A percentile compares a stretch with the other conserved stretches of the same genome.
These are phyloP conservation scores for Boletus patriciae DNA, from an alignment of 768 basidiomycete species.

Conservation along the genomic window DNA sequence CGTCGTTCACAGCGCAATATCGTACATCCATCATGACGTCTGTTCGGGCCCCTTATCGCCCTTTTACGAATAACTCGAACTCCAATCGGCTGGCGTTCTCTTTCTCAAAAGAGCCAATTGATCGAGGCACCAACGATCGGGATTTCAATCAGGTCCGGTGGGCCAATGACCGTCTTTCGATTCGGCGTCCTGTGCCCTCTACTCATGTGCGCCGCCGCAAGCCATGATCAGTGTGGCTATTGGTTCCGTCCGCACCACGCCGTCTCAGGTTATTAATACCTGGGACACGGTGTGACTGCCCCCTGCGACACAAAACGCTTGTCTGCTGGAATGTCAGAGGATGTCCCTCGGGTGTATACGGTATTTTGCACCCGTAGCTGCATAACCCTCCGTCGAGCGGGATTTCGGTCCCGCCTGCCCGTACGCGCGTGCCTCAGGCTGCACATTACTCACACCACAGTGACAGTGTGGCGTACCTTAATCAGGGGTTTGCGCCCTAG, in stretches of 20 bases:
- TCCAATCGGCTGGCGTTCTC: not conserved
- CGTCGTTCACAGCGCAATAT: not conserved
- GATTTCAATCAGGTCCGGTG: not conserved
- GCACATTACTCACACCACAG: not conserved
- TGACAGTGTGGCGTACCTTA: not conserved
- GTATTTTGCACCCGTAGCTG: not conserved
- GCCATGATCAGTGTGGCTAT: not conserved
- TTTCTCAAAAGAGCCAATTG: not conserved
- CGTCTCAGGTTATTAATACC: not conserved
- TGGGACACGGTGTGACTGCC: not conserved
- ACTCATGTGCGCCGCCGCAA: too few species aligned
- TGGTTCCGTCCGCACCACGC: not conserved
- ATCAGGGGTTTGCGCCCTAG: not conserved
- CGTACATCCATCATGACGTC: not conserved
- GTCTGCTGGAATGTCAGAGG: not conserved
- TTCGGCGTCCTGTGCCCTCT: not conserved
- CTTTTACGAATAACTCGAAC: not conserved
- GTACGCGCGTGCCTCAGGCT: not conserved
- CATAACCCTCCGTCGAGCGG: not conserved
- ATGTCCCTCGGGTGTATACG: not conserved
- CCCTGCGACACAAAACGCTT: not conserved
- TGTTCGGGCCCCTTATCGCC: not conserved
- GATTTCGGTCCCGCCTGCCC: not conserved
- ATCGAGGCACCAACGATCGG: slow-evolving; percentile 1
- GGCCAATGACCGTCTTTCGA: not conserved